Percentiles rank a stretch among this genome's conserved stretches.
Evolutionary conservation across 2,329 filamentous ascomycete species (phyloP).

Genomic region (Dactylellina cionopaga): DNA sequence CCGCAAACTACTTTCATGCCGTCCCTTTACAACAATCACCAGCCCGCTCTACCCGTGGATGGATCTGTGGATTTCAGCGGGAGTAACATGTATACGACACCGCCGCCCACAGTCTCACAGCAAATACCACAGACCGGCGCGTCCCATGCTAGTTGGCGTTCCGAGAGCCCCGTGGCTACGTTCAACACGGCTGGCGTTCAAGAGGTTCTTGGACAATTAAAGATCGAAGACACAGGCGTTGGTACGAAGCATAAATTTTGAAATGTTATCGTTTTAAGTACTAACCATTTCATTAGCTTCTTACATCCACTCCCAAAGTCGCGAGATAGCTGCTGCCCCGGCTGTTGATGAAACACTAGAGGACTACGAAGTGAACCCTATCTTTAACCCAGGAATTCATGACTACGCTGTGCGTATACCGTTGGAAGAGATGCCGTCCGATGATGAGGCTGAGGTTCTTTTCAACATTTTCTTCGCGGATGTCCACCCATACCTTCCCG

Average conservation of each 20-base stretch:
- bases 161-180: conserved; percentile 35
- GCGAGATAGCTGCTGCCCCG: conserved; percentile 67
- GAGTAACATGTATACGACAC: conserved; percentile 37
- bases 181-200: conserved; percentile 72
- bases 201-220: conserved; percentile 84
- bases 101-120: conserved; percentile 31
- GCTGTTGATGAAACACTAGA: conserved; percentile 65
- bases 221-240: conserved; percentile 85
- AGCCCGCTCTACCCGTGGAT: conserved; percentile 22
- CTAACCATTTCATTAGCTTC: conserved; percentile 35
- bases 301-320: conserved; percentile 77
- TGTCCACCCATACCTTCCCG: conserved; percentile 91
- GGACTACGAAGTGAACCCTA: conserved; percentile 76
- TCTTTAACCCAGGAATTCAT: conserved; percentile 67
- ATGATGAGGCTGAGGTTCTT: conserved; percentile 81
- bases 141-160: conserved; percentile 39
- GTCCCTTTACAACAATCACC: conserved; percentile 22
- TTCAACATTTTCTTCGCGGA: conserved; percentile 91
- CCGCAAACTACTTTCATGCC: conserved; percentile 48
- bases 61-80: conserved; percentile 29
- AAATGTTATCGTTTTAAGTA: conserved; percentile 25
- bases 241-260: conserved; percentile 68
- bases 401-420: conserved; percentile 70
- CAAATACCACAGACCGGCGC: conserved; percentile 41
- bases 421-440: conserved; percentile 89